These are phyloP conservation scores for Bruguiera sexangula DNA, from an alignment of 345 rosid genomes.

Conservation along the genomic window DNA sequence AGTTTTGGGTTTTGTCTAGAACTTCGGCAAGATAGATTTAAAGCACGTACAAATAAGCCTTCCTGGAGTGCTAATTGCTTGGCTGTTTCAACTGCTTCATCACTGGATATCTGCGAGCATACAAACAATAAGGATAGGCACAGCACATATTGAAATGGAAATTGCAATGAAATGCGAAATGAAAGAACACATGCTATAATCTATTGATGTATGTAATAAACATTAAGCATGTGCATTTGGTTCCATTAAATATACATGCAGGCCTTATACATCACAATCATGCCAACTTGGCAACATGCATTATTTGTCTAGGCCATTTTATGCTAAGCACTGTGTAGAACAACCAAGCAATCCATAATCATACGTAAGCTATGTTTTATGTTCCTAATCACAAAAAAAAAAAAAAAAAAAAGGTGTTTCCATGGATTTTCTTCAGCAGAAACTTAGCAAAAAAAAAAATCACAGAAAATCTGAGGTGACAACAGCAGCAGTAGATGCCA, in stretches of 20 bases:
- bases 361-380: not conserved
- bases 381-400: not conserved
- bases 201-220: not conserved
- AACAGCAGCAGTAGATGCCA: no score
- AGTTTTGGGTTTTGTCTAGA: slow-evolving; percentile 2
- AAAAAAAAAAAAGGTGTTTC: not conserved
- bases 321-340: not conserved
- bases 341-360: not conserved
- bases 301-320: not conserved
- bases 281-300: not conserved
- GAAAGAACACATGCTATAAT: not conserved
- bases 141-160: no score
- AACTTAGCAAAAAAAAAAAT: not conserved
- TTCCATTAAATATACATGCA: slow-evolving; percentile 2
- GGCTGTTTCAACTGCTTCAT: slow-evolving; percentile 91
- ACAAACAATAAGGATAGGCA: slow-evolving; percentile 5
- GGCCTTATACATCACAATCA: not conserved
- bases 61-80: slow-evolving; percentile 93
- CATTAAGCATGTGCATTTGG: not conserved
- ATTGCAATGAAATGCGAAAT: not conserved
- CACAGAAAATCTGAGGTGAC: not conserved
- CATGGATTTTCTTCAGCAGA: slow-evolving; percentile 4
- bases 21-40: slow-evolving; percentile 1
- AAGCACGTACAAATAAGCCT: slow-evolving; percentile 84
- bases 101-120: slow-evolving; percentile 69